phyloP scores from a whole-genome alignment of 2,329 filamentous ascomycete species.

The Malbranchea zuffiana region DNA sequence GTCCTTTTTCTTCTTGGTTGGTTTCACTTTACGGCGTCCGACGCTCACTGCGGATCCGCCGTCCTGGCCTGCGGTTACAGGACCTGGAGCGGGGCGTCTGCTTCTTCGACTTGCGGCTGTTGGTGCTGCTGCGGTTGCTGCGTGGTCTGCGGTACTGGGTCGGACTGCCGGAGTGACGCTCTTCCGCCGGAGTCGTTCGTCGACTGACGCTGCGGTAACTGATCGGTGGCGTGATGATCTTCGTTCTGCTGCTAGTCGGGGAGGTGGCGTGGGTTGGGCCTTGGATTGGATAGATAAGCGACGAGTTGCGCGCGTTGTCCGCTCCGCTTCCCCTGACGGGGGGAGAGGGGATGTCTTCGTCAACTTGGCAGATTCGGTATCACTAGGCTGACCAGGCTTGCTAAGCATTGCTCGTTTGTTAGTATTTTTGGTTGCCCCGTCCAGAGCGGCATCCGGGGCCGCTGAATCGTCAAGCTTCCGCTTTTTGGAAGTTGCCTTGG shows the following conservation, averaged over 20 bases:
- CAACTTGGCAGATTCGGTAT: constrained; percentile 14
- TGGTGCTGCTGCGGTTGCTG: constrained; percentile 19
- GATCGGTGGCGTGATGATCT: constrained; percentile 19
- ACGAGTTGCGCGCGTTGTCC: constrained; percentile 8
- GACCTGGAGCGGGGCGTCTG: constrained; percentile 50
- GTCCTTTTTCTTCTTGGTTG: constrained; percentile 35
- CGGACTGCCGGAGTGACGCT: constrained; percentile 32
- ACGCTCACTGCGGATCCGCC: constrained; percentile 53
- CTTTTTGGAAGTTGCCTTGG: constrained; percentile 33
- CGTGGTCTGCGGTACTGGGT: constrained; percentile 32
- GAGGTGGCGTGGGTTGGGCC: constrained; percentile 16
- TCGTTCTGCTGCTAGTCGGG: constrained; percentile 13
- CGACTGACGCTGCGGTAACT: constrained; percentile 11
- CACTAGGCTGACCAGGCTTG: constrained; percentile 18
- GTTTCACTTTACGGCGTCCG: constrained; percentile 48
- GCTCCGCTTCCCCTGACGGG: constrained; percentile 12
- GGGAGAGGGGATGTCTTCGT: constrained; percentile 7
- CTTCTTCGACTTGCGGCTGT: constrained; percentile 37
- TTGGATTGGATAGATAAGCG: constrained; percentile 17
- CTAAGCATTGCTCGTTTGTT: constrained; percentile 32
- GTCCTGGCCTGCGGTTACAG: constrained; percentile 46
- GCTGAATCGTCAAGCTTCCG: constrained; percentile 45
- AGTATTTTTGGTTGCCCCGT: constrained; percentile 17
- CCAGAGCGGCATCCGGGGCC: constrained; percentile 20
- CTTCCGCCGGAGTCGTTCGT: constrained; percentile 30